Evolutionary conservation across 805 yeast genomes (phyloP).

Genomic region (Cyberlindnera xylosilytica): DNA sequence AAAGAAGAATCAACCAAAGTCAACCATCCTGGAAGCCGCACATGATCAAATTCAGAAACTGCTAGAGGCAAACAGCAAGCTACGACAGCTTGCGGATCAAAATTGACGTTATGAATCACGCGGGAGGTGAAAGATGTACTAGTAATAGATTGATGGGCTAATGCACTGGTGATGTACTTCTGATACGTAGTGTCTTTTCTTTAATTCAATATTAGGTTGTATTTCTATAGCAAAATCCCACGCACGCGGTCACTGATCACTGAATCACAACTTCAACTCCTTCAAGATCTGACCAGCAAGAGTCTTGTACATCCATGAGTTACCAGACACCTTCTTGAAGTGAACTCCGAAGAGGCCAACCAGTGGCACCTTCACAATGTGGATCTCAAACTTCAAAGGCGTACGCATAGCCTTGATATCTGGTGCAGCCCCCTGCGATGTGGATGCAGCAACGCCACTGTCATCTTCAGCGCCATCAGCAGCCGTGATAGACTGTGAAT

Average conservation of each 20-base stretch:
- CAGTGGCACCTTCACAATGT: constrained; percentile 87
- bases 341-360: constrained; percentile 92
- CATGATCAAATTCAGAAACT: constrained; percentile 21
- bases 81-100: constrained; percentile 9
- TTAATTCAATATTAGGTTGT: no score
- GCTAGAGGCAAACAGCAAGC: constrained; percentile 15
- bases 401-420: constrained; percentile 34
- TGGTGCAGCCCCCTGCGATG: constrained; percentile 12
- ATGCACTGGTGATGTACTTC: no score
- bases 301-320: constrained; percentile 92
- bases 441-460: background rate
- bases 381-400: constrained; percentile 86
- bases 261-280: constrained; percentile 27
- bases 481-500: constrained; percentile 8
- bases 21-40: constrained; percentile 23
- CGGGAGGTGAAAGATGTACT: no score
- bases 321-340: constrained; percentile 88
- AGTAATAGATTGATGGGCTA: no score
- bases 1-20: constrained; percentile 22
- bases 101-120: no score
- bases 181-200: no score
- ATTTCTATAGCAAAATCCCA: no score
- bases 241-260: no score
- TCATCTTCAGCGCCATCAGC: constrained; percentile 1
- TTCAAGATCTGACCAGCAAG: constrained; percentile 77